These are phyloP conservation scores for Polysphondylium violaceum DNA, from an alignment of 78 protist genomes.

Conservation along the genomic window DNA sequence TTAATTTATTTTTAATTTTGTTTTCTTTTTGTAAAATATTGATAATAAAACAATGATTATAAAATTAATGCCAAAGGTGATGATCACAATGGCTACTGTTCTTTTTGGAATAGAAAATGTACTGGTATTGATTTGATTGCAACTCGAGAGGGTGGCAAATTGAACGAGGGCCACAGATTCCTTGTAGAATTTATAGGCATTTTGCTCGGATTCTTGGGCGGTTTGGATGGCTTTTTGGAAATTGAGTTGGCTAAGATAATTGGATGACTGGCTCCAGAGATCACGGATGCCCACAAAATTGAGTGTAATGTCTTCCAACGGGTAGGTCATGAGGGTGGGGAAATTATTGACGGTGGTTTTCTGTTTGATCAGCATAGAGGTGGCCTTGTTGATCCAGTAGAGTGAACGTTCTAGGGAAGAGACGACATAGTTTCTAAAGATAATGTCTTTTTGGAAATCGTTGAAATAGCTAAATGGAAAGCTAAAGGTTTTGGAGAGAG, in stretches of 20 bases:
- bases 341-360: constrained; percentile 21
- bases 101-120: constrained; percentile 8
- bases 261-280: constrained; percentile 4
- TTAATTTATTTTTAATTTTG: constrained; percentile 63
- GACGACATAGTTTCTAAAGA: constrained; percentile 51
- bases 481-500: constrained; percentile 43
- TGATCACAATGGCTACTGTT: not conserved
- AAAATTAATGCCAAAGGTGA: constrained; percentile 4
- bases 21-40: constrained; percentile 39
- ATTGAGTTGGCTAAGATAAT: not conserved
- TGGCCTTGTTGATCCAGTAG: constrained; percentile 10
- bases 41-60: not conserved
- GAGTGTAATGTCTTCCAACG: not conserved
- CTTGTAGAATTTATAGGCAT: not conserved
- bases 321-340: not conserved
- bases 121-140: constrained; percentile 5
- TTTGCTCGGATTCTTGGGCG: constrained; percentile 31
- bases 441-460: constrained; percentile 54
- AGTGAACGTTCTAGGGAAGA: constrained; percentile 47
- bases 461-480: constrained; percentile 66
- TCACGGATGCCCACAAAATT: not conserved
- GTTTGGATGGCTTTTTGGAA: constrained; percentile 1
- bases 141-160: not conserved
- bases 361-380: not conserved
- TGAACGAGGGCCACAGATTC: not conserved